Evolutionary conservation across 140 eudicot genomes (phyloP).

Genomic region (Oenanthe javanica): DNA sequence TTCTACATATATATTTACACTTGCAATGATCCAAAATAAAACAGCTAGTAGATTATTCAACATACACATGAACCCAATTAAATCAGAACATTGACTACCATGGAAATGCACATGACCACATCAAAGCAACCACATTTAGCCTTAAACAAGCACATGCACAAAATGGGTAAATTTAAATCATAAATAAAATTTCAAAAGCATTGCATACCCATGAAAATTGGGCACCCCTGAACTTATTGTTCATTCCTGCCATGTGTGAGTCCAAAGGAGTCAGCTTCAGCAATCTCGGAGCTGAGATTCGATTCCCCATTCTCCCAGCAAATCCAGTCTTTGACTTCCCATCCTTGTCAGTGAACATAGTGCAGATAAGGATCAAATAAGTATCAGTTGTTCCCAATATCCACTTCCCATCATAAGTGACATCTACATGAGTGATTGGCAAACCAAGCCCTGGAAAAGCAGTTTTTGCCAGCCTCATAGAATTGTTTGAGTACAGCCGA

Average conservation of each 20-base stretch:
- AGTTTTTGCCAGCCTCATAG: conserved; percentile 94
- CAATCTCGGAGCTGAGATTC: conserved; percentile 76
- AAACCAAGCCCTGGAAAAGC: conserved; percentile 96
- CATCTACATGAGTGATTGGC: conserved; percentile 91
- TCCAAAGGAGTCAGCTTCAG: conserved; percentile 79
- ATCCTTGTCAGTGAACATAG: conserved; percentile 82
- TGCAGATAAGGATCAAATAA: conserved; percentile 78
- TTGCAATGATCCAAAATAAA: neutral
- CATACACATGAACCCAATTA: neutral
- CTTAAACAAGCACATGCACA: conserved; percentile 1
- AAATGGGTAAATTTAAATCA: neutral
- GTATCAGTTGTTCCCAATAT: conserved; percentile 90
- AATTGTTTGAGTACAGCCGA: conserved; percentile 59
- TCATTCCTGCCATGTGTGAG: conserved; percentile 79
- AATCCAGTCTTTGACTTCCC: conserved; percentile 88
- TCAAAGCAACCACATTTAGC: neutral
- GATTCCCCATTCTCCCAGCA: conserved; percentile 88
- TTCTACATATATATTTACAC: neutral
- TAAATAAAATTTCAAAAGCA: conserved; percentile 2
- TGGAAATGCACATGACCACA: neutral
- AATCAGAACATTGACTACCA: neutral
- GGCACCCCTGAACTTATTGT: conserved; percentile 77
- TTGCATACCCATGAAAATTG: conserved; percentile 91
- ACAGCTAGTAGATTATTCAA: neutral
- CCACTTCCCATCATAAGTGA: conserved; percentile 95